phyloP scores from a whole-genome alignment of 2,329 filamentous ascomycete species.

The Stagonosporopsis cucurbitacearum region DNA sequence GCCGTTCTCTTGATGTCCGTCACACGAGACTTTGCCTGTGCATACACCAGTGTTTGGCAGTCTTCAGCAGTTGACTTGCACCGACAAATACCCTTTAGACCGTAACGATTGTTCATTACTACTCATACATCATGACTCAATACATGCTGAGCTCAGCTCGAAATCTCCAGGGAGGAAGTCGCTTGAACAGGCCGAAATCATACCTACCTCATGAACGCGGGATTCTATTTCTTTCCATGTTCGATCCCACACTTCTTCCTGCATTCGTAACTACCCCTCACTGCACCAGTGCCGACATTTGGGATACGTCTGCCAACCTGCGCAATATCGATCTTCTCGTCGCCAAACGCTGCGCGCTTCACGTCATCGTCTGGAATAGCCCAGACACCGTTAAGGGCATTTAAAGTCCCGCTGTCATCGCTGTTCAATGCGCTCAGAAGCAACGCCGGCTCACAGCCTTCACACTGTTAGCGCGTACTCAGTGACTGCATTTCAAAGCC shows the following conservation, averaged over 20 bases:
- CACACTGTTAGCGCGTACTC: not conserved
- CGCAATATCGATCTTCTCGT: conserved; percentile 41
- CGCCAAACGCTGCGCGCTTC: conserved; percentile 54
- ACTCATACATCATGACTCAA: conserved; percentile 7
- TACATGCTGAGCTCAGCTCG: not conserved
- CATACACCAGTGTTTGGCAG: conserved; percentile 15
- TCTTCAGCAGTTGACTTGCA: not conserved
- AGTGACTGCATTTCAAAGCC: conserved; percentile 12
- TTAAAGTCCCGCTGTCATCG: conserved; percentile 59
- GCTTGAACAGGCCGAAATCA: not conserved
- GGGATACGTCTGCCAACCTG: conserved; percentile 43
- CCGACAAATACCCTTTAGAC: conserved; percentile 14
- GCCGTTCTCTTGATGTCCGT: conserved; percentile 5
- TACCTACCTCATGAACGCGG: not conserved
- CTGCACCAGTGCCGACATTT: conserved; percentile 52
- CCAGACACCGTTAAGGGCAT: conserved; percentile 55
- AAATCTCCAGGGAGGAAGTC: not conserved
- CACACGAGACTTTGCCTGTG: conserved; percentile 9
- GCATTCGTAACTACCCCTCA: conserved; percentile 51
- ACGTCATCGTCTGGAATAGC: conserved; percentile 48
- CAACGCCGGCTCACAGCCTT: conserved; percentile 58
- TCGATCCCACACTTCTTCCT: conserved; percentile 43
- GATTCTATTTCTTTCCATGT: conserved; percentile 7
- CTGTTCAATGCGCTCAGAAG: conserved; percentile 58
- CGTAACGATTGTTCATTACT: not conserved